Conservation (phyloP, 768 basidiomycete genomes). For the Rhizopogon salebrosus region DNA sequence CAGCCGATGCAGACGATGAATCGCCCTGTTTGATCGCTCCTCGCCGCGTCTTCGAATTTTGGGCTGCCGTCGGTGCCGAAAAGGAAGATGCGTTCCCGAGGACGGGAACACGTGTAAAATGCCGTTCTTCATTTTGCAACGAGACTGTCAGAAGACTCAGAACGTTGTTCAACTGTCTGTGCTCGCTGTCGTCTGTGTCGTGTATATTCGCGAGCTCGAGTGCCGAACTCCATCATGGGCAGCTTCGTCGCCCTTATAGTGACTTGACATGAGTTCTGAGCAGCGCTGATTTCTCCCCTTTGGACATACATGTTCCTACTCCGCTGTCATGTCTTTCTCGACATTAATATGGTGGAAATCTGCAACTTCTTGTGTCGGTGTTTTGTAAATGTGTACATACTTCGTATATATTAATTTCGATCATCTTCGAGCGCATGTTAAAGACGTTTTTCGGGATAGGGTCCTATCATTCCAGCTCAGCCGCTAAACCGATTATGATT, state of each 20-base stretch:
- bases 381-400: neutral
- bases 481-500: neutral
- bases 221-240: neutral
- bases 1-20: neutral
- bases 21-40: neutral
- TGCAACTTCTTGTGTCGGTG: slow-evolving; percentile 1
- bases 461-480: neutral
- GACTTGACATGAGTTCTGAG: neutral
- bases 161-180: neutral
- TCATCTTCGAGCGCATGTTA: neutral
- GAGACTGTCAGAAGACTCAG: neutral
- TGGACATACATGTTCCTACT: neutral
- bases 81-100: slow-evolving; percentile 3
- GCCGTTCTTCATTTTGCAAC: neutral
- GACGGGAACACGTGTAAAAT: slow-evolving; percentile 7
- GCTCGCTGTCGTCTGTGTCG: neutral
- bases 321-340: neutral
- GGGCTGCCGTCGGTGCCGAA: slow-evolving; percentile 3
- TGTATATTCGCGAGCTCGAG: neutral
- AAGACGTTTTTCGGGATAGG: neutral
- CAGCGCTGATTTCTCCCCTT: neutral
- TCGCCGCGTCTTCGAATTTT: neutral
- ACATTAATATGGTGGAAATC: neutral
- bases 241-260: neutral
- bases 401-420: neutral